phyloP scores from a whole-genome alignment of 768 basidiomycete genomes.

The Russula emetica region DNA sequence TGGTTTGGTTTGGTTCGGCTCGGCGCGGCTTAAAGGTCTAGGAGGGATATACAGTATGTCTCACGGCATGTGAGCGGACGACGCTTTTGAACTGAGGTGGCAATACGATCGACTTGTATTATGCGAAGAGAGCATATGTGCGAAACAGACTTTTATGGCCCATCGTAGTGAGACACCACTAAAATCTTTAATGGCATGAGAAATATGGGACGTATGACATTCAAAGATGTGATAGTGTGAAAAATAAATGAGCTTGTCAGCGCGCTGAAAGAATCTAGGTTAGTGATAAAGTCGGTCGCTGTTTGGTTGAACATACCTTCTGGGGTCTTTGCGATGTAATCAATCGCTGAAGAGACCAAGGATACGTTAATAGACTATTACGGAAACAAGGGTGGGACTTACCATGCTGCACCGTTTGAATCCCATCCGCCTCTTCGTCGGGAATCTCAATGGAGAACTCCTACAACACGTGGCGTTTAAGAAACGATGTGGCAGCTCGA shows the following conservation, averaged over 20 bases:
- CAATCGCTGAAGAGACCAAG: conserved; percentile 59
- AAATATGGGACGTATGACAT: conserved; percentile 4
- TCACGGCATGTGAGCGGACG: conserved; percentile 1
- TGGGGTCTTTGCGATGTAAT: conserved; percentile 91
- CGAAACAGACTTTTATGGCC: background rate
- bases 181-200: conserved; percentile 1
- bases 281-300: background rate
- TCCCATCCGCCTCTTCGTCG: conserved; percentile 92
- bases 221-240: background rate
- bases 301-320: conserved; percentile 50
- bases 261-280: conserved; percentile 9
- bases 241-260: conserved; percentile 13
- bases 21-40: background rate
- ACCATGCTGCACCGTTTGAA: conserved; percentile 91
- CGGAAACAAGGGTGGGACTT: conserved; percentile 31
- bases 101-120: background rate
- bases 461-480: conserved; percentile 39
- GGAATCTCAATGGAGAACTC: conserved; percentile 98
- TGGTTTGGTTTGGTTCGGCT: background rate
- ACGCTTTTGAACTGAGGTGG: background rate
- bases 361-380: conserved; percentile 2
- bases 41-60: background rate
- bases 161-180: background rate
- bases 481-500: conserved; percentile 6
- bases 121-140: background rate